These are phyloP conservation scores for Lodderomyces orthopsilosis DNA, from an alignment of 1,139 yeast genomes.

Conservation along the genomic window DNA sequence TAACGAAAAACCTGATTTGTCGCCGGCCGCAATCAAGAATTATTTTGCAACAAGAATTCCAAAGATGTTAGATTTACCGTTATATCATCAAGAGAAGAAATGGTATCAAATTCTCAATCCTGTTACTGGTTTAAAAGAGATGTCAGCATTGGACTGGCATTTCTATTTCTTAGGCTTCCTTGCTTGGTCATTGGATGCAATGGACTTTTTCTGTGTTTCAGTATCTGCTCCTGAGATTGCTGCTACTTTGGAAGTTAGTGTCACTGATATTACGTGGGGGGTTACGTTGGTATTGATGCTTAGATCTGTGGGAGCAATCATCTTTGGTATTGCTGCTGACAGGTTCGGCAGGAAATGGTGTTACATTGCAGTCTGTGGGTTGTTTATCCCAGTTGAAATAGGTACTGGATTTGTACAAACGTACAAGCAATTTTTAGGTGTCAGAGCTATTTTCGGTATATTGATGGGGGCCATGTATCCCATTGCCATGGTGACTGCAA, in stretches of 20 bases:
- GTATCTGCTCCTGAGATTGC: conserved; percentile 60
- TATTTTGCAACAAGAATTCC: conserved; percentile 30
- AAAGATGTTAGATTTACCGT: conserved; percentile 21
- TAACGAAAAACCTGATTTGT: conserved; percentile 27
- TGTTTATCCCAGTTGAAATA: conserved; percentile 59
- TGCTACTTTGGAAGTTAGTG: conserved; percentile 43
- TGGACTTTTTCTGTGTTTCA: conserved; percentile 73
- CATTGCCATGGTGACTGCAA: conserved; percentile 28
- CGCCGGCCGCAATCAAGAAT: conserved; percentile 18
- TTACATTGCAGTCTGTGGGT: conserved; percentile 48
- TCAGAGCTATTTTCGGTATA: conserved; percentile 42
- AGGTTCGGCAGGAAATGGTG: conserved; percentile 75
- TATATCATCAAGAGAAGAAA: conserved; percentile 9
- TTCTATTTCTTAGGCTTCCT: conserved; percentile 61
- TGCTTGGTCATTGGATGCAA: conserved; percentile 81
- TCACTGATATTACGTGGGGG: conserved; percentile 71
- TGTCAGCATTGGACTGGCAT: conserved; percentile 44
- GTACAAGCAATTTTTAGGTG: conserved; percentile 65
- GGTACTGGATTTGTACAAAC: conserved; percentile 72
- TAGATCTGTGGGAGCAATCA: conserved; percentile 73
- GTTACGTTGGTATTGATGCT: conserved; percentile 76
- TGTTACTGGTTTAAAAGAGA: conserved; percentile 26
- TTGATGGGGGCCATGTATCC: conserved; percentile 43
- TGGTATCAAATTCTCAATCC: conserved; percentile 30
- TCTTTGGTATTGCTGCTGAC: conserved; percentile 68